phyloP scores from a whole-genome alignment of 768 basidiomycete species.

The Rhizopogon salebrosus region DNA sequence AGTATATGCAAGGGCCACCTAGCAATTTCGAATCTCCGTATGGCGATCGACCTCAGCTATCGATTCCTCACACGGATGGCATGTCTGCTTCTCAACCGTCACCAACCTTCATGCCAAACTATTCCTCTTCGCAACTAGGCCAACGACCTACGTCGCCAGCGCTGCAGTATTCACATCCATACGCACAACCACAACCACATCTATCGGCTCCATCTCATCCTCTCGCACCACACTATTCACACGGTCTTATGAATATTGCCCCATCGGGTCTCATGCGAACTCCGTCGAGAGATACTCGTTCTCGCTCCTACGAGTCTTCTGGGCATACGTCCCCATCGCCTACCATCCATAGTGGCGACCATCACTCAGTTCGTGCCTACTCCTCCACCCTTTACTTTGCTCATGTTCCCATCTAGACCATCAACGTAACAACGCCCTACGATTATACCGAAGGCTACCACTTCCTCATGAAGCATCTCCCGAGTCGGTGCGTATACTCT shows the following conservation, averaged over 20 bases:
- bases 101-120: slow-evolving; percentile 24
- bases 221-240: slow-evolving; percentile 42
- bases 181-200: slow-evolving; percentile 22
- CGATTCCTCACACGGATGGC: slow-evolving; percentile 27
- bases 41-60: slow-evolving; percentile 24
- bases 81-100: slow-evolving; percentile 24
- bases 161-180: slow-evolving; percentile 29
- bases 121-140: slow-evolving; percentile 29
- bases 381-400: slow-evolving; percentile 14
- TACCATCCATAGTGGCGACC: slow-evolving; percentile 32
- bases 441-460: slow-evolving; percentile 98
- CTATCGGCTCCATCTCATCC: slow-evolving; percentile 17
- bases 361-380: slow-evolving; percentile 19
- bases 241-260: slow-evolving; percentile 39
- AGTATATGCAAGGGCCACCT: slow-evolving; percentile 15
- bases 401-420: slow-evolving; percentile 54
- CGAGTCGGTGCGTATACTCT: slow-evolving; percentile 60
- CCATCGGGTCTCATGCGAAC: slow-evolving; percentile 28
- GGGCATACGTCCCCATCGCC: slow-evolving; percentile 40
- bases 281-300: slow-evolving; percentile 22
- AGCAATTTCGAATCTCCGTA: slow-evolving; percentile 17
- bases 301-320: slow-evolving; percentile 21
- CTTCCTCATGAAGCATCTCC: slow-evolving; percentile 91
- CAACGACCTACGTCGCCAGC: slow-evolving; percentile 29
- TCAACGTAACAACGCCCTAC: slow-evolving; percentile 66